A percentile compares a stretch with the other conserved stretches of the same genome.
These are phyloP conservation scores for Rhododendron ovatum DNA, from an alignment of 148 eudicot genomes.

Conservation along the genomic window DNA sequence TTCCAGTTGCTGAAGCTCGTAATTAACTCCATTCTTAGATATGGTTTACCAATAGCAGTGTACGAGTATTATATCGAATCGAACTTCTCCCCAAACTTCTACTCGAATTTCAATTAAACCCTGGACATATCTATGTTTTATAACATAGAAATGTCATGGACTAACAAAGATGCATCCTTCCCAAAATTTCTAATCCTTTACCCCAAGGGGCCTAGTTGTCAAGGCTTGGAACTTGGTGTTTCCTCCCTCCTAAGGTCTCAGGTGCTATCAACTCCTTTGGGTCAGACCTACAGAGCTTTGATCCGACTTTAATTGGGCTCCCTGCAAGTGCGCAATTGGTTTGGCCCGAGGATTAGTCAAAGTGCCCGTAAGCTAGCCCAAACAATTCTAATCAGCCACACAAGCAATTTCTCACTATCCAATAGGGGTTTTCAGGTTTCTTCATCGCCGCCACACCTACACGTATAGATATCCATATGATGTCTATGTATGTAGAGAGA, in stretches of 20 bases:
- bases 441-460: neutral
- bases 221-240: no score
- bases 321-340: no score
- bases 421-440: neutral
- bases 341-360: no score
- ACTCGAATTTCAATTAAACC: neutral
- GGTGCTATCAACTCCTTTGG: no score
- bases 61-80: neutral
- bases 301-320: no score
- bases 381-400: neutral
- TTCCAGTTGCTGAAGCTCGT: neutral
- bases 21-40: neutral
- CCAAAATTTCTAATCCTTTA: neutral
- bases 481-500: neutral
- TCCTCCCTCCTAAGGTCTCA: no score
- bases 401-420: neutral
- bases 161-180: neutral
- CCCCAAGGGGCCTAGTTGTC: no score
- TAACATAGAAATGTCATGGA: neutral
- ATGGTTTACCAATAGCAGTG: neutral
- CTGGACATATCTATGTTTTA: neutral
- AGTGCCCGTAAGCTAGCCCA: no score
- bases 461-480: neutral
- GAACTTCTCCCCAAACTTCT: neutral
- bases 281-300: no score